phyloP scores from a whole-genome alignment of 2,329 filamentous ascomycete species.

The Bipolaris bicolor region DNA sequence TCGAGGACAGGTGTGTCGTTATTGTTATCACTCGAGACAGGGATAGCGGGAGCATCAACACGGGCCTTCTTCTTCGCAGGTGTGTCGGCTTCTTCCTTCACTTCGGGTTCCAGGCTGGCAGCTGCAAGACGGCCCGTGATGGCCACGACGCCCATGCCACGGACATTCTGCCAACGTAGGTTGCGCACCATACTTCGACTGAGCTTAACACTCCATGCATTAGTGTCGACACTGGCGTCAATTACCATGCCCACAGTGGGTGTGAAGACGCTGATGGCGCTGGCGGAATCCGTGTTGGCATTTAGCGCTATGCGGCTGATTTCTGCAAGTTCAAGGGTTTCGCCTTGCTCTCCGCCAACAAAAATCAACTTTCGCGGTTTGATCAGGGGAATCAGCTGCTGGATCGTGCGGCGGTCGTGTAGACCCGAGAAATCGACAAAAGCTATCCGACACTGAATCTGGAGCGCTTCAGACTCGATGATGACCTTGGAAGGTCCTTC shows the following conservation, averaged over 20 bases:
- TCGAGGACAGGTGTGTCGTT: conserved; percentile 62
- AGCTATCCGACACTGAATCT: conserved; percentile 76
- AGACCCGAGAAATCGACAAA: conserved; percentile 92
- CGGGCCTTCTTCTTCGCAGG: conserved; percentile 62
- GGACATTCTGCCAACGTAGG: conserved; percentile 92
- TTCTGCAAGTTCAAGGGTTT: conserved; percentile 74
- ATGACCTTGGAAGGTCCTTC: conserved; percentile 78
- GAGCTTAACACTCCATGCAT: conserved; percentile 94
- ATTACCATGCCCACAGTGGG: conserved; percentile 75
- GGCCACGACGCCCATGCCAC: conserved; percentile 89
- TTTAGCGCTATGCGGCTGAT: conserved; percentile 75
- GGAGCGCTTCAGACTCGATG: conserved; percentile 67
- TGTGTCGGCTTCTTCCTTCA: conserved; percentile 47
- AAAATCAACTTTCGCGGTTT: conserved; percentile 93
- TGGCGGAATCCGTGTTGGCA: conserved; percentile 53
- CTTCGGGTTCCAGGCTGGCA: conserved; percentile 48
- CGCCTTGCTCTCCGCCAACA: conserved; percentile 78
- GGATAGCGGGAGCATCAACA: conserved; percentile 44
- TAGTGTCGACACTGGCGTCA: conserved; percentile 95
- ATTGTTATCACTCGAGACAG: conserved; percentile 56
- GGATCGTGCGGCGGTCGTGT: conserved; percentile 90
- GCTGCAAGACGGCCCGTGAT: conserved; percentile 75
- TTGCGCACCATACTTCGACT: conserved; percentile 83
- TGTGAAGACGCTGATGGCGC: conserved; percentile 74
- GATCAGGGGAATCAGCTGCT: conserved; percentile 93